A percentile compares a stretch with the other conserved stretches of the same genome.
Evolutionary conservation across 805 yeast species (phyloP).

Genomic region (Saccharomycopsis fodiens): DNA sequence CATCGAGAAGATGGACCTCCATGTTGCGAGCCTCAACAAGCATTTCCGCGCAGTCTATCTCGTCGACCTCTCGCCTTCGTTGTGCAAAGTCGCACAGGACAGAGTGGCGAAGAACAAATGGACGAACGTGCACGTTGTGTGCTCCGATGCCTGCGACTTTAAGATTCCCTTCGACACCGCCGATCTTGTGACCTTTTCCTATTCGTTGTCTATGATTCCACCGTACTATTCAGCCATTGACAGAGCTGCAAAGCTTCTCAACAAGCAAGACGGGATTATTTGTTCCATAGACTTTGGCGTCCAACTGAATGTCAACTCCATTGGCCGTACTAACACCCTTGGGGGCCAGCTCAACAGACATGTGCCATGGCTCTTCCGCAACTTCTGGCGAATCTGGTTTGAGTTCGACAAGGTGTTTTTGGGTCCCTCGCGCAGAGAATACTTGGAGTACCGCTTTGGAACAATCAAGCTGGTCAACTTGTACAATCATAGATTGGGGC

Average conservation of each 20-base stretch:
- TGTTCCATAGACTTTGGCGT: slow-evolving; percentile 78
- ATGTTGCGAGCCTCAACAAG: slow-evolving; percentile 29
- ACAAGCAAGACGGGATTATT: slow-evolving; percentile 49
- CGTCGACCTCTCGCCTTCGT: slow-evolving; percentile 70
- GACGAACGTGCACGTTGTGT: slow-evolving; percentile 56
- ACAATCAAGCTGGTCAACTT: slow-evolving; percentile 68
- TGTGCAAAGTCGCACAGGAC: slow-evolving; percentile 62
- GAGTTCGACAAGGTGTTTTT: slow-evolving; percentile 75
- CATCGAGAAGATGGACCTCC: slow-evolving; percentile 64
- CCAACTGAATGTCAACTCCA: slow-evolving; percentile 53
- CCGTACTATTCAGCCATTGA: slow-evolving; percentile 73
- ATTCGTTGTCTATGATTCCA: slow-evolving; percentile 82
- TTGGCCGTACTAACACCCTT: slow-evolving; percentile 63
- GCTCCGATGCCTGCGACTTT: slow-evolving; percentile 73
- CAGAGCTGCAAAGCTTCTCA: slow-evolving; percentile 46
- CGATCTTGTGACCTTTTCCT: slow-evolving; percentile 73
- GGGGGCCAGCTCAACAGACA: slow-evolving; percentile 71
- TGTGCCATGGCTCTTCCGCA: slow-evolving; percentile 68
- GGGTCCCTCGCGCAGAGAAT: slow-evolving; percentile 76
- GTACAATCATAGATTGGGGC: slow-evolving; percentile 58
- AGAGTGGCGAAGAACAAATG: slow-evolving; percentile 44
- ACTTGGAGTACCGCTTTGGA: slow-evolving; percentile 75
- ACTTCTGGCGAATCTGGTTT: slow-evolving; percentile 85
- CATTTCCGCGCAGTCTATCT: slow-evolving; percentile 61
- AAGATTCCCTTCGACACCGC: slow-evolving; percentile 43